Evolutionary conservation across 2,329 filamentous ascomycete genomes (phyloP).

Genomic region (Penicillium italicum): DNA sequence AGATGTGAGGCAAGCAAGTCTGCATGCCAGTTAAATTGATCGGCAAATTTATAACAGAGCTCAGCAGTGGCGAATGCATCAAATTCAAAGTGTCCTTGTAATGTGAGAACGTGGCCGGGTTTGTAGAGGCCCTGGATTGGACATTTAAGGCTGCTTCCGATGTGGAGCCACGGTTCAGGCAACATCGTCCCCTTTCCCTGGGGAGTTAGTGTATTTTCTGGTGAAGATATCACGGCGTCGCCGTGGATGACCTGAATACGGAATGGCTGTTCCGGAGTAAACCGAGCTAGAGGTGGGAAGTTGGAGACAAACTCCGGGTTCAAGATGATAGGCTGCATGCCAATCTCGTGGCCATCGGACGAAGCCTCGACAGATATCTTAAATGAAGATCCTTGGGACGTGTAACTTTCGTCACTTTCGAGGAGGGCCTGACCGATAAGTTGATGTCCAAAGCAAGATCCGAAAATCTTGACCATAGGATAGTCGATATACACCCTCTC

Average conservation of each 20-base stretch:
- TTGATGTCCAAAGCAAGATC: slow-evolving; percentile 30
- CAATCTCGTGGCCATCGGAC: slow-evolving; percentile 26
- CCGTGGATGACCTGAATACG: slow-evolving; percentile 31
- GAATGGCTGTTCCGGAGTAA: slow-evolving; percentile 5
- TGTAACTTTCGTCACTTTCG: slow-evolving; percentile 5
- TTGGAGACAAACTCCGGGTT: slow-evolving; percentile 12
- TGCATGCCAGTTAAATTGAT: slow-evolving; percentile 16
- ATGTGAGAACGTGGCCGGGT: slow-evolving; percentile 21
- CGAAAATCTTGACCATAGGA: slow-evolving; percentile 25
- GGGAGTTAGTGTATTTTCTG: background rate
- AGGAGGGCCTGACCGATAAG: slow-evolving; percentile 24
- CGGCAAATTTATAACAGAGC: slow-evolving; percentile 21
- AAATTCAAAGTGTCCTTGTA: slow-evolving; percentile 29
- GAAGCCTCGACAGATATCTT: slow-evolving; percentile 19
- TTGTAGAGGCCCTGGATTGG: slow-evolving; percentile 24
- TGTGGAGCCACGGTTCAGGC: slow-evolving; percentile 20
- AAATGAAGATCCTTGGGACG: background rate
- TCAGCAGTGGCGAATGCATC: slow-evolving; percentile 22
- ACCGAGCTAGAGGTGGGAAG: background rate
- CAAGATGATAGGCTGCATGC: slow-evolving; percentile 21
- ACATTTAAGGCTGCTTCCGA: slow-evolving; percentile 20
- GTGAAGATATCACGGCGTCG: slow-evolving; percentile 23
- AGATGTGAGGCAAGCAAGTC: slow-evolving; percentile 13
- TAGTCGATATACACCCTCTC: slow-evolving; percentile 17
- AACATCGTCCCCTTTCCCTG: background rate